Base-by-base conservation (phyloP, 129 eudicot species). In the Helianthus annuus region DNA sequence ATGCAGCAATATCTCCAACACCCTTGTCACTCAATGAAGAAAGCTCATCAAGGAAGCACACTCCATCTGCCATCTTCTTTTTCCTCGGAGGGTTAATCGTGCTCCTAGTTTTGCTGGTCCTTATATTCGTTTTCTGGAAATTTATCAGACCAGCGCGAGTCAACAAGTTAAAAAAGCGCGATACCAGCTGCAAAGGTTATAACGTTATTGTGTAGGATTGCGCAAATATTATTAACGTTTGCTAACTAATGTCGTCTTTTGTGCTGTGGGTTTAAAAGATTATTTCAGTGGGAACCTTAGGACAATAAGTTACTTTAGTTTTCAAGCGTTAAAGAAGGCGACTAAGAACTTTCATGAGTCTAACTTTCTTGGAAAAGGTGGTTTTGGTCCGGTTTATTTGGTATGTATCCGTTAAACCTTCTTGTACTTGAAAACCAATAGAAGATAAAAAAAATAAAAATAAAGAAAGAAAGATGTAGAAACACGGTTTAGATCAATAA, bases 321-420 rank as follows among this genome's bases (percentile, higher is more conserved):
- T 85, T 48, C 80, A 78, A 16, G 80, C 77, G 1, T 70, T 88
- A 34, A 85, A 78, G 70, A 88, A 80, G 83, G 90, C 94, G 69
- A 88, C 94, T 5, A 85, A 85, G 54, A 85, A 88, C 51, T 88
- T 88, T 72, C 80, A 88, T 66, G 85, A 80, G 62, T 13, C 66
- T 59, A 80, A 88, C 72, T 76, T 88, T 52, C 90, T 88, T 12
- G 94, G 94, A 40, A 71, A 79, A 80, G 94, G 94, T 64, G 94
- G 94, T 56, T 88, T 85, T 67, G 94, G 94, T 57, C 86, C 86
- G 0, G 94, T 88, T 46, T 85, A 79, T 77, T 60, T 70, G 89
- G 92, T 87, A 83, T 59, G 64, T 71, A 42, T 51, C 66, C 22
- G 48, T 19, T 16, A 32, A 27, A 15, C 3, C 11, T 71, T 52